Conservation (phyloP, 345 rosid species). For the Geranium brycei region DNA sequence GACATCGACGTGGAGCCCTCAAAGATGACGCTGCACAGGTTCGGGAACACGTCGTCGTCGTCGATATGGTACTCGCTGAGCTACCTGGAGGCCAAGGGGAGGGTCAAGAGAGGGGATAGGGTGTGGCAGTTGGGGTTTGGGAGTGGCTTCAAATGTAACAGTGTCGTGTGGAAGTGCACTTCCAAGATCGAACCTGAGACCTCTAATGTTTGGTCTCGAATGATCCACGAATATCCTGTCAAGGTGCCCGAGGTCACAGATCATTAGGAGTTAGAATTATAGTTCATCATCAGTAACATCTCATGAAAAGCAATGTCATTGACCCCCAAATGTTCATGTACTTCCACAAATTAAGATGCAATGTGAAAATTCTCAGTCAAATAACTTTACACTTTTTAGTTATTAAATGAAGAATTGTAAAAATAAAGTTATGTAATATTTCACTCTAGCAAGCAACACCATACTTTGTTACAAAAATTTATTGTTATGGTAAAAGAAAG, state of each 20-base stretch:
- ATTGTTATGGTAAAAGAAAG: too few species aligned
- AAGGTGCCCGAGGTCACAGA: slow-evolving; percentile 1
- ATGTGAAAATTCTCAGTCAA: too few species aligned
- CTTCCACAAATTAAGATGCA: too few species aligned
- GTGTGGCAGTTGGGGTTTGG: slow-evolving; percentile 10
- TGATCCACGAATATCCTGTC: background rate
- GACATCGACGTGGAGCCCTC: slow-evolving; percentile 13
- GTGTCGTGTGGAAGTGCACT: slow-evolving; percentile 12
- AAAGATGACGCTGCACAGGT: slow-evolving; percentile 13
- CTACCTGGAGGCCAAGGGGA: slow-evolving; percentile 16
- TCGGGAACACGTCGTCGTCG: slow-evolving; percentile 16
- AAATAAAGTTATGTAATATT: too few species aligned
- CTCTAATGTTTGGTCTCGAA: slow-evolving; percentile 9
- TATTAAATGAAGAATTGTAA: too few species aligned
- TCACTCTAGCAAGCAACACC: too few species aligned
- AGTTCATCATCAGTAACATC: too few species aligned
- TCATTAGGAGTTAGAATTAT: too few species aligned
- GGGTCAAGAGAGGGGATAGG: slow-evolving; percentile 5
- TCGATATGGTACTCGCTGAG: slow-evolving; percentile 13
- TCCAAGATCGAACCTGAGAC: background rate
- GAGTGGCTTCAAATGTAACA: slow-evolving; percentile 8
- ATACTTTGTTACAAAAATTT: too few species aligned
- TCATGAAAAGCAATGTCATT: too few species aligned
- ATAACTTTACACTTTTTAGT: too few species aligned
- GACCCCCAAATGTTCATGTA: too few species aligned